Base-by-base conservation (phyloP, 305 asterid species). In the Plantago lanceolata region DNA sequence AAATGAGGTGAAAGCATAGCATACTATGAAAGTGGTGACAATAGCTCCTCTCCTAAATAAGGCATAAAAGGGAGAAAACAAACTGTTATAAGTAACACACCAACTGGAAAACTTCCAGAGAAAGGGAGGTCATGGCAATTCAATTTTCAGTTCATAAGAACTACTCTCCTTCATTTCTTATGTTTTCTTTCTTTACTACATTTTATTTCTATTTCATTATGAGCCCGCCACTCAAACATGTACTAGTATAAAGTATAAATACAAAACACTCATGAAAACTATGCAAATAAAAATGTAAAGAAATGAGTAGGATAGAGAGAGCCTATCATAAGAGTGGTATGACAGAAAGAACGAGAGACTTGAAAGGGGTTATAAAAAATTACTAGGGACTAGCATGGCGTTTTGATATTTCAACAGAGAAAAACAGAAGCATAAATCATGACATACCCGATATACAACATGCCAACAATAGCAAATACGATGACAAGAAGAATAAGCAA, bases 31-130 rank as follows among this genome's bases (percentile, higher is more conserved):
- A 58, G 85, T 79, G 18, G 89, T 85, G 69, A 75, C 80, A 69
- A 85, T 83, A 35, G 88, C 82, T 81, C 96, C 94, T 79, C 94
- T 76, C 96, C 96, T 87, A 80, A 78, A 59, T 59, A 19, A 37
- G 8, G 11, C 29, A 58, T 7, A 19, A 3, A 37, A 8, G 31
- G 13, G 2, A 59, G 53, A 48, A 48, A 48, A 48, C 53, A 58
- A 58, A 17, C 21, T 15, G 48, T 33, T 19, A 58, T 15, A 33
- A 8, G 48, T 53, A 24, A 53, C 59, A 15, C 14, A 15, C 16
- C 37, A 55, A 18, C 40, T 24, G 16, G 12, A 40, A 40, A 40
- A 40, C 47, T 40, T 40, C 16, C 47, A 40, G 47, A 14, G 18
- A 26, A 15, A 21, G 11, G 3, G 8, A n/a, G 37, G 58, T 24